Evolutionary conservation across 148 eudicot genomes (phyloP).

Genomic region (Rhododendron griersonianum): DNA sequence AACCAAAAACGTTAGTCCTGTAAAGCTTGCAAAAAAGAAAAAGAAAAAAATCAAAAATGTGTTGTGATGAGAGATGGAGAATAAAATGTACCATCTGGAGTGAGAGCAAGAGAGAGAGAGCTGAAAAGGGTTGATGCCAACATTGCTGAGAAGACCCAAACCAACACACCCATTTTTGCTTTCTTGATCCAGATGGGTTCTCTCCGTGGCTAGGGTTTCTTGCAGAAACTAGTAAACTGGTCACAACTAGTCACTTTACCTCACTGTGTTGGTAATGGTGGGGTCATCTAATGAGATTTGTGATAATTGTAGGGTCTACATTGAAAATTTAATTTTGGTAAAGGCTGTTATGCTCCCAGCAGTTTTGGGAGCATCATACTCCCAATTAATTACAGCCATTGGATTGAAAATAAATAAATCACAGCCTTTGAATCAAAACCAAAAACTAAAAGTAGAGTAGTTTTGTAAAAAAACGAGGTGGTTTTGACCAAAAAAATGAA

Average conservation of each 20-base stretch:
- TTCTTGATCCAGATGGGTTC: slow-evolving; percentile 16
- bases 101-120: slow-evolving; percentile 53
- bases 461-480: too few relatives aligned
- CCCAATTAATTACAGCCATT: too few relatives aligned
- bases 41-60: not conserved
- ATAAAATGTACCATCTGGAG: slow-evolving; percentile 64
- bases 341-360: too few relatives aligned
- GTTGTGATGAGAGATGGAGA: not conserved
- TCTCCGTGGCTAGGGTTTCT: slow-evolving; percentile 6
- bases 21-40: not conserved
- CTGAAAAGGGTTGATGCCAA: slow-evolving; percentile 49
- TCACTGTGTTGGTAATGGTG: not conserved
- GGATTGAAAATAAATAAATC: too few relatives aligned
- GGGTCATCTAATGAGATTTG: not conserved
- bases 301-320: not conserved
- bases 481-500: too few relatives aligned
- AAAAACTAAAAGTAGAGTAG: too few relatives aligned
- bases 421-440: too few relatives aligned
- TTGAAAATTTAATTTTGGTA: not conserved
- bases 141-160: slow-evolving; percentile 33
- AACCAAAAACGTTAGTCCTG: not conserved
- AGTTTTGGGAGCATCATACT: too few relatives aligned
- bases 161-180: slow-evolving; percentile 37
- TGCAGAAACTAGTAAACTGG: not conserved
- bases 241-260: not conserved